phyloP scores from a whole-genome alignment of 176 grass and related monocot species.

The Cenchrus americanus region DNA sequence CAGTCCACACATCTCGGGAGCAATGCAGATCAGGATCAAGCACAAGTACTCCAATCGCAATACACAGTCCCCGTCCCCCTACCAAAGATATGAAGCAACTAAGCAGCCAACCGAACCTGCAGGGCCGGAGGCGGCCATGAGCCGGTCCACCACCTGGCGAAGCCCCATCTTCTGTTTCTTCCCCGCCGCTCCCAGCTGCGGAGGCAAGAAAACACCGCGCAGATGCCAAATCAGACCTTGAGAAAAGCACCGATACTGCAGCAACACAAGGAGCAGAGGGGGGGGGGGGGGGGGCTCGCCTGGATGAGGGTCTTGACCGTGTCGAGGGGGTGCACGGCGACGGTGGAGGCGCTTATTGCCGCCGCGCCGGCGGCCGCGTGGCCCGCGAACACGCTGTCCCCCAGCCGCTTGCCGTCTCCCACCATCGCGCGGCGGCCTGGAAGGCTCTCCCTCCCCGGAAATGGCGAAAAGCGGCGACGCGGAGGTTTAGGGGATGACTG shows the following conservation, averaged over 20 bases:
- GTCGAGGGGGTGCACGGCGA: conserved; percentile 78
- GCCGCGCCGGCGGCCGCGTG: conserved; percentile 56
- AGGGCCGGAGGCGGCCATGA: conserved; percentile 61
- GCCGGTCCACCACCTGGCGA: conserved; percentile 60
- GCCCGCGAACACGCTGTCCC: conserved; percentile 68
- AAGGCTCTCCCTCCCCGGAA: neutral
- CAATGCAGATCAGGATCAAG: neutral
- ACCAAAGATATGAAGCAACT: conserved; percentile 20
- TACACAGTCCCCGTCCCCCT: neutral
- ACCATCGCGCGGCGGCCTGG: conserved; percentile 45
- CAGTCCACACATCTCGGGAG: neutral
- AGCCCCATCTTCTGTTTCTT: conserved; percentile 71
- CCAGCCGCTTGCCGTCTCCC: conserved; percentile 61
- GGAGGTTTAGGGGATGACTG: neutral
- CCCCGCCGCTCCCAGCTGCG: conserved; percentile 60
- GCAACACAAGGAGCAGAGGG: neutral
- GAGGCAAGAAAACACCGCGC: neutral
- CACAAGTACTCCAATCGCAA: neutral
- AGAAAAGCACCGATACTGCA: neutral
- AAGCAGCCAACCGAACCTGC: conserved; percentile 50
- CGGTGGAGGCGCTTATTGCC: conserved; percentile 59
- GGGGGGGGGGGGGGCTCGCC: conserved; percentile 29
- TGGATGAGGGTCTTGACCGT: conserved; percentile 91
- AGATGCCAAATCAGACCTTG: conserved; percentile 34
- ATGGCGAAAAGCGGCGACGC: conserved; percentile 23